Evolutionary conservation across 768 basidiomycete genomes (phyloP), one percentile per base, ranked within the genome.

Genomic region (Calocybe cyanea): DNA sequence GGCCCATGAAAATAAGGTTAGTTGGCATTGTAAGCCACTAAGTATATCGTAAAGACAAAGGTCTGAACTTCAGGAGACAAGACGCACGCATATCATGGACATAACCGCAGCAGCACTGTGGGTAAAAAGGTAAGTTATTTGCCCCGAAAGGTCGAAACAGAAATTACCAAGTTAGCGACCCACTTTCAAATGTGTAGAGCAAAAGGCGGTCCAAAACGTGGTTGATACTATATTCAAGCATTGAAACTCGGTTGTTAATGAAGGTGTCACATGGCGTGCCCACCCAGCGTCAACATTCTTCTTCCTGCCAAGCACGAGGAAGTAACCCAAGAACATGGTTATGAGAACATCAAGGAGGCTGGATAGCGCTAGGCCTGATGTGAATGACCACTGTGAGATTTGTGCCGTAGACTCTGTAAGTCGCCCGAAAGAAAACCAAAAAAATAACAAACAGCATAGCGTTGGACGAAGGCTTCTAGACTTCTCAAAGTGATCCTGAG

Each of bases 131-230:
- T 30, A 18, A 8, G 5, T 34, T 17, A n/a, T 20, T 9, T 3
- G 19, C 13, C 1, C 34, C 8, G 11, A 17, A 37, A 37, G 2
- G 37, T 11, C 1, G 41, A 21, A 13, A 13, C 10, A 7, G 11
- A 21, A 54, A 59, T n/a, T 50, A 70, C 71, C 71, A 70, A 21
- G 78, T 79, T 23, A 79, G 48, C 7, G 71, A 58, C 45, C 77
- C 78, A 28, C 70, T 77, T 53, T 80, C 78, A 35, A 80, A 70
- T 0, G 76, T 71, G 49, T 80, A 79, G 1, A 76, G 50, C 32
- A 78, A 73, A 37, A 78, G 62, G 0, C 62, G 55, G 45, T 77
- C 69, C 18, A 80, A 64, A 19, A 79, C 50, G 7, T 69, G 68
- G 47, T 77, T 73, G 54, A 80, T 50, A 42, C 76, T 78, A 46